Percentiles rank a stretch among this genome's conserved stretches.
phyloP scores from a whole-genome alignment of 163 green algal species.

The Scenedesmus sp. region DNA sequence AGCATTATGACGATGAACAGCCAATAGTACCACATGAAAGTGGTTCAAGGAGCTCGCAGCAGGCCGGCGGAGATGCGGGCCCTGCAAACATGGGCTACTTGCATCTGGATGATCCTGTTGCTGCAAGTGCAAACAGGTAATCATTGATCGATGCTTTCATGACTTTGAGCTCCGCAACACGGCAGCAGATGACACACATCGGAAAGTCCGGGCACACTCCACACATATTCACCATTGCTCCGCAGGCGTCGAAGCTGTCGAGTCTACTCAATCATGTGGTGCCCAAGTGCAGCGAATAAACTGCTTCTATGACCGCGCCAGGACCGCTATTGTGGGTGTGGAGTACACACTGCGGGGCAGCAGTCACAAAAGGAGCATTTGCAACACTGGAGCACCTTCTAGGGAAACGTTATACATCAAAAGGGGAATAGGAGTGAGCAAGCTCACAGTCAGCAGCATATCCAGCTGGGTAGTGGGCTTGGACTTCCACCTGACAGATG shows the following conservation, averaged over 20 bases:
- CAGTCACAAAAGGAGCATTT: background rate
- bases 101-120: background rate
- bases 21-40: background rate
- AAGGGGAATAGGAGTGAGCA: background rate
- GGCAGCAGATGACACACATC: background rate
- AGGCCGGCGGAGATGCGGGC: background rate
- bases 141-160: background rate
- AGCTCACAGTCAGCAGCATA: background rate
- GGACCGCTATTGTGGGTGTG: constrained; percentile 14
- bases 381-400: background rate
- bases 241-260: background rate
- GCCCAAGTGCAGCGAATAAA: background rate
- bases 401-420: background rate
- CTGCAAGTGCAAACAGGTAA: background rate
- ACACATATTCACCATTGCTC: background rate
- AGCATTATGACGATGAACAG: background rate
- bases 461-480: background rate
- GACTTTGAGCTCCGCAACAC: background rate
- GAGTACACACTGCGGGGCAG: constrained; percentile 22
- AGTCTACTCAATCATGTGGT: background rate
- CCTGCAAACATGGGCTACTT: background rate
- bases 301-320: constrained; percentile 28
- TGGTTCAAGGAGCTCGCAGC: background rate
- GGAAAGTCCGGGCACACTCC: background rate
- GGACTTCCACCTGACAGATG: constrained; percentile 10